A percentile compares a stretch with the other conserved stretches of the same genome.
phyloP scores from a whole-genome alignment of 1,284 basidiomycete species.

The Moesziomyces aphidis region DNA sequence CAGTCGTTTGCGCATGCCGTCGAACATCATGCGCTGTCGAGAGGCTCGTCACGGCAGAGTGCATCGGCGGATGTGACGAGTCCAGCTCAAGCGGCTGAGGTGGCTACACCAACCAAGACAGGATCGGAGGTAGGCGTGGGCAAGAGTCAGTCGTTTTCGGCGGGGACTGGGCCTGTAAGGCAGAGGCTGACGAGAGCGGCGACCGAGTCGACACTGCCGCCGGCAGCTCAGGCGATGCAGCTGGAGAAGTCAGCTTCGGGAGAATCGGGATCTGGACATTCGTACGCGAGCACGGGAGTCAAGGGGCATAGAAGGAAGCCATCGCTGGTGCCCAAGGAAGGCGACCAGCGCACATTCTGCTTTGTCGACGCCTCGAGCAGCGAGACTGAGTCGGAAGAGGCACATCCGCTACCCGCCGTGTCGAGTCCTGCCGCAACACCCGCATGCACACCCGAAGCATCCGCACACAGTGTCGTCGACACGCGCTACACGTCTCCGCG shows the following conservation, averaged over 20 bases:
- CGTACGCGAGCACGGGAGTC: neutral
- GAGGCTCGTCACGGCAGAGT: slow-evolving; percentile 23
- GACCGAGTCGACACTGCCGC: slow-evolving; percentile 25
- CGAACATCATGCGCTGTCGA: slow-evolving; percentile 13
- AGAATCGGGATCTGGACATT: neutral
- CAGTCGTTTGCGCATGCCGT: slow-evolving; percentile 28
- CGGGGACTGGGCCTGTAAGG: slow-evolving; percentile 7
- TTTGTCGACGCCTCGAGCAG: slow-evolving; percentile 28
- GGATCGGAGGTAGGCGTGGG: neutral
- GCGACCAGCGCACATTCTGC: slow-evolving; percentile 38
- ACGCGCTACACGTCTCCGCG: neutral
- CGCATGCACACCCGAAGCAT: neutral
- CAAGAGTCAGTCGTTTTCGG: slow-evolving; percentile 39
- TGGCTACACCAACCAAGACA: slow-evolving; percentile 4
- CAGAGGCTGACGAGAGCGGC: slow-evolving; percentile 29
- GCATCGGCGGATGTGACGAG: no score
- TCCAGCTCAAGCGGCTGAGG: neutral
- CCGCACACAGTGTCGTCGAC: neutral
- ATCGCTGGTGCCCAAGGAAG: slow-evolving; percentile 30
- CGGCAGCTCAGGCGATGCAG: slow-evolving; percentile 6
- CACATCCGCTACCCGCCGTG: neutral
- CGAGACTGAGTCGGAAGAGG: slow-evolving; percentile 17
- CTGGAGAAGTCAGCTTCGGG: neutral
- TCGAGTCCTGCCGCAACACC: slow-evolving; percentile 1
- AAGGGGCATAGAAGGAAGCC: slow-evolving; percentile 19